Conservation (phyloP, 1,284 basidiomycete genomes). For the Taiwanofungus camphoratus region DNA sequence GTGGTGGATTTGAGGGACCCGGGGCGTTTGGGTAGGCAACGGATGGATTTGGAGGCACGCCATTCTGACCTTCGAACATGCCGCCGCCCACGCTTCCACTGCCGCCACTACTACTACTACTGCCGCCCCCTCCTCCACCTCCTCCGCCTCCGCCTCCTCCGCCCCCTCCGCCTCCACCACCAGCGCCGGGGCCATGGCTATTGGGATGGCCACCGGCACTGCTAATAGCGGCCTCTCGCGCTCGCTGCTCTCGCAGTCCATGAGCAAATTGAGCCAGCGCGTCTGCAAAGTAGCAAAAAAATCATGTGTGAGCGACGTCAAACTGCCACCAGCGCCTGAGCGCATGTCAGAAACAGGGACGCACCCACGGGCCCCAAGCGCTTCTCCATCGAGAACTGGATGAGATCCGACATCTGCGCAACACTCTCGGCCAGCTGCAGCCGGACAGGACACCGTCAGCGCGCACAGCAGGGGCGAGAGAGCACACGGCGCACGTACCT, state of each 20-base stretch:
- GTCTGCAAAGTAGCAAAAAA: no score
- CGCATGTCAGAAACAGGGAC: no score
- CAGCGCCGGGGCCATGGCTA: background rate
- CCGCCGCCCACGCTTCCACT: slow-evolving; percentile 8
- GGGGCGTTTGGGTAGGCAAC: slow-evolving; percentile 7
- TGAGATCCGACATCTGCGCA: slow-evolving; percentile 68
- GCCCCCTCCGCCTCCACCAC: background rate
- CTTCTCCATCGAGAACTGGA: slow-evolving; percentile 51
- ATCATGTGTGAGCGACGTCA: no score
- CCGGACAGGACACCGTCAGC: background rate
- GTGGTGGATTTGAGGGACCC: slow-evolving; percentile 13
- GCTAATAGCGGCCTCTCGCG: background rate
- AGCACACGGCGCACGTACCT: slow-evolving; percentile 39
- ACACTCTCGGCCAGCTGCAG: slow-evolving; percentile 69
- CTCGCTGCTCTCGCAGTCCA: slow-evolving; percentile 36
- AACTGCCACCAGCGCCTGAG: background rate
- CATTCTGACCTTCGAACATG: slow-evolving; percentile 9
- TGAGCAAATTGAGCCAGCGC: slow-evolving; percentile 39
- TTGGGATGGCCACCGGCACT: background rate
- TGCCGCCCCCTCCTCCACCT: slow-evolving; percentile 2
- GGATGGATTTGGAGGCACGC: slow-evolving; percentile 3
- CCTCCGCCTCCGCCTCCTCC: background rate
- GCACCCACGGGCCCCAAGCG: slow-evolving; percentile 59
- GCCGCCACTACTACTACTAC: background rate
- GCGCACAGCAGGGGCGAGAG: background rate